Percentiles rank a stretch among this genome's conserved stretches.
phyloP scores from a whole-genome alignment of 139 green algal species.

The Ettlia oleoabundans region DNA sequence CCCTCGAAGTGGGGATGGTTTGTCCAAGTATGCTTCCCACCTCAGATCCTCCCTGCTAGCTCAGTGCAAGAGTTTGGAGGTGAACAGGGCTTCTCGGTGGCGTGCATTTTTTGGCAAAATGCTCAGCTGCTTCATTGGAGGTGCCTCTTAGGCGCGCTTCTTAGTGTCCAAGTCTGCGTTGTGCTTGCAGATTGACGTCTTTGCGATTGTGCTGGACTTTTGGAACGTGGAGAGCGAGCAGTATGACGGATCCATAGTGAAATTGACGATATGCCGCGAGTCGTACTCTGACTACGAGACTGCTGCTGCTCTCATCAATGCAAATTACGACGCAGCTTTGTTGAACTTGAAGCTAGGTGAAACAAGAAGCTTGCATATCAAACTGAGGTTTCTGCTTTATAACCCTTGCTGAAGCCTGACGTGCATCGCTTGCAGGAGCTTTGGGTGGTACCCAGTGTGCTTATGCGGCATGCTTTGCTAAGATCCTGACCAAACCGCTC shows the following conservation, averaged over 20 bases:
- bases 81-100: no score
- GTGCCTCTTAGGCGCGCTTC: no score
- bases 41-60: neutral
- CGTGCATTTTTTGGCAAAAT: no score
- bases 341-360: conserved; percentile 27
- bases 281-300: conserved; percentile 5
- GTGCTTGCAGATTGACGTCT: conserved; percentile 25
- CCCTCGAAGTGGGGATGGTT: neutral
- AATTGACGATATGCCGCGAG: conserved; percentile 4
- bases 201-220: conserved; percentile 21
- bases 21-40: conserved; percentile 1
- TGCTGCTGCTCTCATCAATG: conserved; percentile 10
- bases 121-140: no score
- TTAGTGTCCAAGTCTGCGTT: no score
- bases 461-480: conserved; percentile 10
- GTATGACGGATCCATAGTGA: conserved; percentile 2
- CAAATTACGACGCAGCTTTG: neutral
- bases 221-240: neutral
- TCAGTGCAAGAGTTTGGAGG: neutral
- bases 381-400: no score
- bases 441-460: conserved; percentile 1
- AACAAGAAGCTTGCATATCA: no score
- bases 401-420: no score
- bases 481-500: conserved; percentile 11
- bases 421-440: neutral